Evolutionary conservation across 164 flowering plant species (phyloP), one percentile per base, ranked within the genome.

Genomic region (Sextonia rubra): DNA sequence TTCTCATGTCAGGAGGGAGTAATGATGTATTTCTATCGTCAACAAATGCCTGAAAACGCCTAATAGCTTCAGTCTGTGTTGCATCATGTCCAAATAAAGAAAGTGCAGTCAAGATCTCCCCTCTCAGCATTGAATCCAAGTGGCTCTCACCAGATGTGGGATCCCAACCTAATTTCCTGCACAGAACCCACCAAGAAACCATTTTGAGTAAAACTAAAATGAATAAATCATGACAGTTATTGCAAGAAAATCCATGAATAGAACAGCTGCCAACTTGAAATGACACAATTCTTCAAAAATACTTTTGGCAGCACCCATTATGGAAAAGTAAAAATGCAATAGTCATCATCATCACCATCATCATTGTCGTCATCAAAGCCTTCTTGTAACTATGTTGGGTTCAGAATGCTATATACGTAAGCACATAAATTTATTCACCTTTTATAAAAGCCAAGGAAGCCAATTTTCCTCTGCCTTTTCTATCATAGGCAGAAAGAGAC

Each of bases 81-180:
- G 9, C 48, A 30, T 88, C 92, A 79, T 96, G 90, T 18, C 97
- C 97, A 83, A 90, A 86, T 11, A 68, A 24, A 73, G 91, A 89
- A 69, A 96, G 90, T 47, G 93, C 97, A 75, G 88, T 85, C 80
- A 96, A 82, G 68, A 96, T 62, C 82, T 96, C 95, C 71, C 98
- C 99, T 81, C 97, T 90, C 85, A 93, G 83, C 98, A 96, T 85
- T 71, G 95, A 88, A 78, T 96, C 97, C 73, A 92, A 80, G 78
- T 93, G 97, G 72, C 91, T 85, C 80, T 96, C 99, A 49, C 94
- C 95, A 70, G 77, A 72, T 73, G 75, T 84, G 72, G 93, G 83
- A 56, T 96, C 97, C 98, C 98, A 96, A 62, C 99, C 99, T 77
- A 96, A 86, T 79, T 80, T 91, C 82, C 99, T 96, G 80, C 14